Evolutionary conservation across 2,329 filamentous ascomycete species (phyloP), one percentile per base, ranked within the genome.

Genomic region (Apiospora rasikravindrae): DNA sequence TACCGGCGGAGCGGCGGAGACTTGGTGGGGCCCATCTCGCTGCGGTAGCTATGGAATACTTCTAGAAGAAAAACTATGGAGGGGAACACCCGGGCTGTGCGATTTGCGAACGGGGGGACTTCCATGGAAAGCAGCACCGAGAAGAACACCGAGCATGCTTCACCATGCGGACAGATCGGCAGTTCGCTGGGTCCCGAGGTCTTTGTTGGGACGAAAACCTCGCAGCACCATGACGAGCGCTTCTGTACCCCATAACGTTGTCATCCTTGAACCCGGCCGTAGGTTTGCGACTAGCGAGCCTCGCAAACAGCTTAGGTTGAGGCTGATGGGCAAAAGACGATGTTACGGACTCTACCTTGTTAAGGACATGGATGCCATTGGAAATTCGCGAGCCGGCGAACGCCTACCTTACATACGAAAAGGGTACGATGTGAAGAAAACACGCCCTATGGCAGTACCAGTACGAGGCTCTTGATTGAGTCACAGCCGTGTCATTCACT

Each of bases 1-100:
- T 57, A 33, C 51, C 51, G 53, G 53, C 53, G 29, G 53, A 37
- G 53, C 53, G 53, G 53, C 53, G 53, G 53, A n/a, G 37, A 24
- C 29, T 22, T 6, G 19, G 57, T 40, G 57, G 57, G 57, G 57
- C 33, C 33, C 8, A 5, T 37, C 33, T 37, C 57, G 49, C 49
- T 26, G 26, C 22, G 22, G 19, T 22, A 22, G 5, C 14, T 29
- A 64, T 64, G 57, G 57, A 64, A 64, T 37, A 22, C 57, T 64
- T 64, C 57, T 40, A 64, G 57, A 64, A 64, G 33, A 37, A 61
- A 61, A 33, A 40, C n/a, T 29, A 4, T 33, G 26, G 51, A 33
- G 51, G 26, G 33, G 16, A 26, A 24, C 7, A 10, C 11, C 16
- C 14, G 57, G 57, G 53, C 53, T 61, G 53, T 61, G 33, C 33